Evolutionary conservation across 1,284 basidiomycete species (phyloP).

Genomic region (Puccinia novopanici): DNA sequence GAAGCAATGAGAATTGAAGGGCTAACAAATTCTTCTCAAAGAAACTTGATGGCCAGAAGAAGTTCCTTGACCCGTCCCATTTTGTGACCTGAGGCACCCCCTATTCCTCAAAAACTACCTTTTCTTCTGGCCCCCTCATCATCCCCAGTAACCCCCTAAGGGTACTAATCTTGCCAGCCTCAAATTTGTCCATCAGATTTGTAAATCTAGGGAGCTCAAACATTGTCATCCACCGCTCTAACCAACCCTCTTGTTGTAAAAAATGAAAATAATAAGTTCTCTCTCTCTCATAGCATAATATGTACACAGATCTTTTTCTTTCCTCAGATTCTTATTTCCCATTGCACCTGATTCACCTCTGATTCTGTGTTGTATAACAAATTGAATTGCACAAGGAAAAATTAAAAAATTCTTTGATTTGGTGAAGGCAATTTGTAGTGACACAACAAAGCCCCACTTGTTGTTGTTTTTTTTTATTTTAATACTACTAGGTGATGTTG

Average conservation of each 20-base stretch:
- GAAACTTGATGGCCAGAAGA: slow-evolving; percentile 55
- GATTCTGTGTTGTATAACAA: too few relatives aligned
- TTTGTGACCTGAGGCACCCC: slow-evolving; percentile 50
- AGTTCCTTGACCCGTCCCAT: slow-evolving; percentile 41
- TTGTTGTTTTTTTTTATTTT: too few relatives aligned
- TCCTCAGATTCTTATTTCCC: too few relatives aligned
- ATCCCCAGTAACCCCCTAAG: slow-evolving; percentile 34
- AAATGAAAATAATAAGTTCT: too few relatives aligned
- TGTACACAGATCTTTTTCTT: too few relatives aligned
- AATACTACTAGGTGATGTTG: too few relatives aligned
- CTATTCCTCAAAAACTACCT: slow-evolving; percentile 52
- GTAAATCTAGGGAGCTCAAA: slow-evolving; percentile 68
- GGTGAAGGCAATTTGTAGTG: too few relatives aligned
- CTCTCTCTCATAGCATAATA: too few relatives aligned
- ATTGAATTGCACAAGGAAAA: too few relatives aligned
- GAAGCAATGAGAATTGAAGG: slow-evolving; percentile 68
- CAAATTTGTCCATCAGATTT: slow-evolving; percentile 79
- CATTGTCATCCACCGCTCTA: slow-evolving; percentile 68
- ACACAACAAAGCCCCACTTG: too few relatives aligned
- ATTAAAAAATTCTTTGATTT: too few relatives aligned
- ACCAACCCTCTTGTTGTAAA: slow-evolving; percentile 64
- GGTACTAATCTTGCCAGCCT: slow-evolving; percentile 57
- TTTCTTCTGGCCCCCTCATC: slow-evolving; percentile 27
- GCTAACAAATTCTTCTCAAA: slow-evolving; percentile 66
- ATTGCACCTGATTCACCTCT: too few relatives aligned